phyloP scores from a whole-genome alignment of 106 monocot species.

The Dendrobium nobile region DNA sequence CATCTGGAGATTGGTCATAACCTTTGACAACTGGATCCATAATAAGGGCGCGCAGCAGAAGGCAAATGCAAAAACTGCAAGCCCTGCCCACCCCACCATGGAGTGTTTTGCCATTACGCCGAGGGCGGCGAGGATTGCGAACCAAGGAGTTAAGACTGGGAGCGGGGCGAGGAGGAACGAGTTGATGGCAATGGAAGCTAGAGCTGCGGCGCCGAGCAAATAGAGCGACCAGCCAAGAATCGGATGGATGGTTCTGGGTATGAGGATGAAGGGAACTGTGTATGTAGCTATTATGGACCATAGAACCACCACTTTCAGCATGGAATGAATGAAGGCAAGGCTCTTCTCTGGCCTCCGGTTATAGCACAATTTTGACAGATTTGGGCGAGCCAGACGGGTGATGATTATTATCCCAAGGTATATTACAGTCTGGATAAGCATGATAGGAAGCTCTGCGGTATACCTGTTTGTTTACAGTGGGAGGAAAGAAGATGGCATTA shows the following conservation, averaged over 20 bases:
- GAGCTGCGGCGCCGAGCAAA: constrained; percentile 39
- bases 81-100: constrained; percentile 71
- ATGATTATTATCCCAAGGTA: constrained; percentile 47
- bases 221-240: constrained; percentile 65
- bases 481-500: not conserved
- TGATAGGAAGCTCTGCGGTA: constrained; percentile 41
- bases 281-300: constrained; percentile 56
- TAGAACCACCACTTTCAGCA: constrained; percentile 31
- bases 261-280: constrained; percentile 57
- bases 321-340: constrained; percentile 24
- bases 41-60: constrained; percentile 41
- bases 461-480: constrained; percentile 26
- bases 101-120: constrained; percentile 52
- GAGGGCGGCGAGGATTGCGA: constrained; percentile 32
- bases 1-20: constrained; percentile 27
- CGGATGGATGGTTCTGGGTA: constrained; percentile 66
- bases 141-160: constrained; percentile 39
- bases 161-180: constrained; percentile 45
- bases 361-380: constrained; percentile 62
- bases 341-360: constrained; percentile 51
- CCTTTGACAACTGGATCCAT: constrained; percentile 39
- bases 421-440: constrained; percentile 45
- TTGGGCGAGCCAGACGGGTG: constrained; percentile 48
- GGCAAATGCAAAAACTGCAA: constrained; percentile 29
- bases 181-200: constrained; percentile 44